phyloP scores from a whole-genome alignment of 495 filamentous ascomycete genomes.

The Penicillium waksmanii region DNA sequence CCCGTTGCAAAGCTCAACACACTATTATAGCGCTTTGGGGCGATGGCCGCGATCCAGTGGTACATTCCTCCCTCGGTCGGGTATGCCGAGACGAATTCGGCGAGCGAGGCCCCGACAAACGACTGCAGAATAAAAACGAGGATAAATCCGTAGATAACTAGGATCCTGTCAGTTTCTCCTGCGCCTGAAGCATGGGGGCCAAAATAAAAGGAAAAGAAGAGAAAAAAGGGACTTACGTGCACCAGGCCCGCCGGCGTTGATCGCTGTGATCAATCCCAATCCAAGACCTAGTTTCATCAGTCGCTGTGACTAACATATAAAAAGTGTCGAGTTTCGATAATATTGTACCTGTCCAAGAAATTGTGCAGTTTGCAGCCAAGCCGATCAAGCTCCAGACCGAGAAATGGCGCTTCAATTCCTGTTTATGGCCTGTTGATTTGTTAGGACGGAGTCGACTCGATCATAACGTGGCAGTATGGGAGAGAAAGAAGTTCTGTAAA shows the following conservation, averaged over 20 bases:
- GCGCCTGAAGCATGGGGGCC: not conserved
- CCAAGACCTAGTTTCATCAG: slow-evolving; percentile 34
- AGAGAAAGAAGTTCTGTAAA: slow-evolving; percentile 10
- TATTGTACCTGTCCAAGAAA: slow-evolving; percentile 44
- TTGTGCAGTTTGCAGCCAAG: slow-evolving; percentile 44
- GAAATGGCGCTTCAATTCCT: slow-evolving; percentile 46
- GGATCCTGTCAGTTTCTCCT: not conserved
- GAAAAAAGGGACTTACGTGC: slow-evolving; percentile 28
- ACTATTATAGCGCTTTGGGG: slow-evolving; percentile 45
- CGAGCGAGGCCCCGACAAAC: slow-evolving; percentile 54
- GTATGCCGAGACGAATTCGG: slow-evolving; percentile 58
- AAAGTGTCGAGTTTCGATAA: not conserved
- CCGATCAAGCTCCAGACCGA: slow-evolving; percentile 45
- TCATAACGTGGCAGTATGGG: too few species aligned
- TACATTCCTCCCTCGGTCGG: slow-evolving; percentile 58
- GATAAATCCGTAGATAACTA: slow-evolving; percentile 49
- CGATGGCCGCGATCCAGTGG: slow-evolving; percentile 57
- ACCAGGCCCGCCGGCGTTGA: slow-evolving; percentile 45
- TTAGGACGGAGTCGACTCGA: not conserved
- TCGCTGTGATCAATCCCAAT: slow-evolving; percentile 40
- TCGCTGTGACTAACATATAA: not conserved
- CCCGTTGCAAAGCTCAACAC: slow-evolving; percentile 45
- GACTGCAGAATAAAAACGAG: slow-evolving; percentile 53
- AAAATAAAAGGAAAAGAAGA: not conserved
- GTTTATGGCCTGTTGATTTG: slow-evolving; percentile 37